Evolutionary conservation across 345 rosid species (phyloP).

Genomic region (Salix caprea): DNA sequence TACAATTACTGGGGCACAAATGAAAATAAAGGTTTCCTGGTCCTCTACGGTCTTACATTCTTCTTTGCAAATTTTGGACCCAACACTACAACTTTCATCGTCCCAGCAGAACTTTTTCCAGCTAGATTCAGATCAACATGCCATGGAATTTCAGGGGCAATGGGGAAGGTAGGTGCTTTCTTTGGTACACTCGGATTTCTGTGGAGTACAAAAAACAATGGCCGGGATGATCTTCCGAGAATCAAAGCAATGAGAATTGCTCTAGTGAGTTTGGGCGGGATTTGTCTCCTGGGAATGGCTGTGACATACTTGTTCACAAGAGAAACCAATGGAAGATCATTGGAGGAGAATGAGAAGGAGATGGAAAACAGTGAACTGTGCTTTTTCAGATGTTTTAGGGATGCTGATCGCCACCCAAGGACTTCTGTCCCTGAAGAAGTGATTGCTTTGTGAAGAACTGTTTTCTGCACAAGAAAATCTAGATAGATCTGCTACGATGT

Average conservation of each 20-base stretch:
- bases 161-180: conserved; percentile 71
- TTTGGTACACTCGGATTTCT: conserved; percentile 56
- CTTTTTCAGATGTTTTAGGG: neutral
- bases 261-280: conserved; percentile 40
- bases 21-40: conserved; percentile 32
- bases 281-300: conserved; percentile 50
- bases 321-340: conserved; percentile 69
- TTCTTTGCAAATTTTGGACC: conserved; percentile 88
- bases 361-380: neutral
- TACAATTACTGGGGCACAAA: conserved; percentile 33
- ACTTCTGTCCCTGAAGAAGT: neutral
- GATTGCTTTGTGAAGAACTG: neutral
- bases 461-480: neutral
- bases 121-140: conserved; percentile 80
- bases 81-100: conserved; percentile 70
- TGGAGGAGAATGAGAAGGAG: conserved; percentile 60
- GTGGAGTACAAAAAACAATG: conserved; percentile 34
- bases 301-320: conserved; percentile 45
- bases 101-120: conserved; percentile 80
- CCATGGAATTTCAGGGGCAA: conserved; percentile 70
- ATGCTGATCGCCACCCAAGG: neutral
- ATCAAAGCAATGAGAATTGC: conserved; percentile 31
- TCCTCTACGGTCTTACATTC: conserved; percentile 49
- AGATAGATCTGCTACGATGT: neutral
- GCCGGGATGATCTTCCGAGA: neutral